A percentile compares a stretch with the other conserved stretches of the same genome.
phyloP scores from a whole-genome alignment of 768 basidiomycete species.

The Boletus coccyginus region DNA sequence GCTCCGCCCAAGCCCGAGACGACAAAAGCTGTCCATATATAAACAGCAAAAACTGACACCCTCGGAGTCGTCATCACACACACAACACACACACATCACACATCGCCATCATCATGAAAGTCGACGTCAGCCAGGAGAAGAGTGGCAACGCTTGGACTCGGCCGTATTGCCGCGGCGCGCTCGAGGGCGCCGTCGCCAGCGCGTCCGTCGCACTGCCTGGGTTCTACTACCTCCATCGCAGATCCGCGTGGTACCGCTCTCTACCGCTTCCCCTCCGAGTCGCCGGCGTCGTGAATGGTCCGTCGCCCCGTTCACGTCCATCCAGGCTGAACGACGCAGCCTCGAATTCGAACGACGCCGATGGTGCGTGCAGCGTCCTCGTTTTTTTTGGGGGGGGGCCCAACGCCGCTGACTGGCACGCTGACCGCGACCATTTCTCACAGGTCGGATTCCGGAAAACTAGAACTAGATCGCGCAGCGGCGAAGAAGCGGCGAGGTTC shows the following conservation, averaged over 20 bases:
- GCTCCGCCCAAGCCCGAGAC: no score
- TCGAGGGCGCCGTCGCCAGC: slow-evolving; percentile 51
- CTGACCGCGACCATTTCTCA: background rate
- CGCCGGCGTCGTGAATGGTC: slow-evolving; percentile 65
- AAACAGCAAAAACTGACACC: no score
- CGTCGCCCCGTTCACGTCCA: slow-evolving; percentile 62
- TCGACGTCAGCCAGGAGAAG: slow-evolving; percentile 38
- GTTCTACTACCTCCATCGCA: slow-evolving; percentile 49
- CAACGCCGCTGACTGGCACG: no score
- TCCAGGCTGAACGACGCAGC: slow-evolving; percentile 71
- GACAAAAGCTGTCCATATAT: no score
- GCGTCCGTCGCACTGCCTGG: slow-evolving; percentile 49
- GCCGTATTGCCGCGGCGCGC: slow-evolving; percentile 59
- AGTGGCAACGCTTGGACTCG: slow-evolving; percentile 51
- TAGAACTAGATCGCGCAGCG: slow-evolving; percentile 50
- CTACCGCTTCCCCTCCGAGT: slow-evolving; percentile 69
- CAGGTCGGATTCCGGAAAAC: slow-evolving; percentile 43
- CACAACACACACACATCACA: no score
- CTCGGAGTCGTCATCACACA: no score
- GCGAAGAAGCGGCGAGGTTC: slow-evolving; percentile 44
- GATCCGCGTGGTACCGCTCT: slow-evolving; percentile 56
- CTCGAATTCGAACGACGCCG: slow-evolving; percentile 60
- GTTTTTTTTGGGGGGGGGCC: no score
- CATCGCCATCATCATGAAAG: slow-evolving; percentile 29
- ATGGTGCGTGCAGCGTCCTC: slow-evolving; percentile 61